Base-by-base conservation (phyloP, 2,329 filamentous ascomycete species). In the Boeremia exigua region DNA sequence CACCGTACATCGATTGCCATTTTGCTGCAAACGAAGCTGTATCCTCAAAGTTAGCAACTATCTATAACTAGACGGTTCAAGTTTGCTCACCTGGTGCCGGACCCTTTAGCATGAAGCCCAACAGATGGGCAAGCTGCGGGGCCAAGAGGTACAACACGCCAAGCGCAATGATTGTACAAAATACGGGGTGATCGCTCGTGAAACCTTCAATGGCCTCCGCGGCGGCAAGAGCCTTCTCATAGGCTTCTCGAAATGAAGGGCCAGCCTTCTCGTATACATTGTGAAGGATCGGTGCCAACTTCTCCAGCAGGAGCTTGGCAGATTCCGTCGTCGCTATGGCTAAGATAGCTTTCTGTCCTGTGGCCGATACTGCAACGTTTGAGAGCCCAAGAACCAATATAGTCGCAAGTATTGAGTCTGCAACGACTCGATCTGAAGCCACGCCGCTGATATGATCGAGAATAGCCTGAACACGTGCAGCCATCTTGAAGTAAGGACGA, bases 1-100 rank as follows among this genome's bases (percentile, higher is more conserved):
- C 76, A 3, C 61, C 65, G 60, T 78, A 79, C 2, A 45, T 59
- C 0, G 66, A 52, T 59, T 79, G 71, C 75, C 76, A 80, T 55
- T 48, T 58, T 1, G 78, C 71, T 8, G 77, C 78, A 50, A 78
- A 79, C 2, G 59, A 59, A 7, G 61, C 63, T 67, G 37, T 12
- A 28, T 6, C 19, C 25, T 14, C 25, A 12, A 36, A 10, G 32
- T 43, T 29, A 40, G 23, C n/a, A 7, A 10, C n/a, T 3, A 37
- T 37, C 4, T 11, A 17, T 3, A 17, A 37, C 19, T 23, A 10
- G 1, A 30, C 11, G 44, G 11, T 28, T 32, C 27, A 11, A 11
- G 50, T 59, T 17, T 14, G 14, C 46, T 14, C 65, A 72, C 69
- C 69, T 63, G 62, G 62, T 4, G 68, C 46, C 0, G 67, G 66